Evolutionary conservation across 768 basidiomycete genomes (phyloP), one percentile per base, ranked within the genome.

Genomic region (Lactifluus echinatus): DNA sequence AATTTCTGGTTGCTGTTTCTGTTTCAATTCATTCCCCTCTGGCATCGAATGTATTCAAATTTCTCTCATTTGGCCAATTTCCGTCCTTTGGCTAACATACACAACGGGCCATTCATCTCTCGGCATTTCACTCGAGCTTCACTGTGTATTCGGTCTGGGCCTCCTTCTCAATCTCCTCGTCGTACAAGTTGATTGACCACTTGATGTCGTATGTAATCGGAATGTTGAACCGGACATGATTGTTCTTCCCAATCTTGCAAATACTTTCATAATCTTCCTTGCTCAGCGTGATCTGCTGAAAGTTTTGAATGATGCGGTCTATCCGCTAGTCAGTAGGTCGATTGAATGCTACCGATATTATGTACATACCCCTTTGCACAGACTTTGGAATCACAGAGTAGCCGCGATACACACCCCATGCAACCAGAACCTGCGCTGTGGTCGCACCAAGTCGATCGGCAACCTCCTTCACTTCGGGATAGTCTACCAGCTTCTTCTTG

Each of bases 321-420:
- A 59, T 39, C 50, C 43, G 4, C 10, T 10, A 14, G 42, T 46
- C 19, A 53, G 50, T 39, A 17, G 8, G 21, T 4, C 3, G 40
- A 24, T 29, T n/a, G n/a, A 8, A 33, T 23, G 12, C 10, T 17
- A 23, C 21, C 2, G 14, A 21, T 24, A 17, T 43, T 23, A n/a
- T 14, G 26, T 4, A 40, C 55, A 19, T 37, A 79, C 76, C 71
- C 66, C 84, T 75, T 56, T 84, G 75, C 26, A 90, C 87, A 54
- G 81, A 83, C 78, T 93, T 93, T 17, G 91, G 91, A 65, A 93
- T 89, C 60, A 93, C 85, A 8, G 83, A 83, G 69, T 83, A 85
- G 12, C 89, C 91, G 40, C 89, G 79, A 63, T 83, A 68, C 36
- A 71, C 79, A 12, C 82, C 85, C 89, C 89, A 94, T 0, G 89